Evolutionary conservation across 352 stramenopile species (phyloP).

Genomic region (Bremia lactucae): DNA sequence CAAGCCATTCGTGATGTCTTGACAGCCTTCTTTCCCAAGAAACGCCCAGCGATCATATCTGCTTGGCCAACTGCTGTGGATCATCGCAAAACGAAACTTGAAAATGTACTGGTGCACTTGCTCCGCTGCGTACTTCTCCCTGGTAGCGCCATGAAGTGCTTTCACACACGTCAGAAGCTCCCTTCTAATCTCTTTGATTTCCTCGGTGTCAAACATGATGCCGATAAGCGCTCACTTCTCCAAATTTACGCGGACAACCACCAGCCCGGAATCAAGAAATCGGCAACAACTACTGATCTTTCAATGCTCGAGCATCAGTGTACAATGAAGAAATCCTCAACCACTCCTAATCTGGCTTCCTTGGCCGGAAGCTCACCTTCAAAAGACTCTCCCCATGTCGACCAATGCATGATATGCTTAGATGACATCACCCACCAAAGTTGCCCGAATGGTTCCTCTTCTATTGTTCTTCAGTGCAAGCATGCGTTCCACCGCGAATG

Average conservation of each 20-base stretch:
- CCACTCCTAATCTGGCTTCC: conserved; percentile 15
- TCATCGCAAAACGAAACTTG: conserved; percentile 44
- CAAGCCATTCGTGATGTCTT: conserved; percentile 60
- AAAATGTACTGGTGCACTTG: conserved; percentile 51
- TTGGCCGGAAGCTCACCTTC: conserved; percentile 8
- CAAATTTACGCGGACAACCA: conserved; percentile 60
- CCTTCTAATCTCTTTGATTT: conserved; percentile 46
- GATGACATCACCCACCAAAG: conserved; percentile 24
- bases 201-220: conserved; percentile 38
- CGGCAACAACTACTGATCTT: conserved; percentile 12
- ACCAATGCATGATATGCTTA: conserved; percentile 42
- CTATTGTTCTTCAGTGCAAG: conserved; percentile 42
- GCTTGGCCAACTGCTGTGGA: conserved; percentile 28
- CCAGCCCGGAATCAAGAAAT: conserved; percentile 25
- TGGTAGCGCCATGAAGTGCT: conserved; percentile 65
- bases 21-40: conserved; percentile 48
- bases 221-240: conserved; percentile 47
- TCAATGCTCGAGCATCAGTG: conserved; percentile 20
- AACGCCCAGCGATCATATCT: conserved; percentile 30
- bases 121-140: conserved; percentile 50
- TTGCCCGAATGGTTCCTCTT: conserved; percentile 9
- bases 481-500: conserved; percentile 63
- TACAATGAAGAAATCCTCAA: conserved; percentile 22
- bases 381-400: conserved; percentile 7
- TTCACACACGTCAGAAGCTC: conserved; percentile 32